Base-by-base conservation (phyloP, 1,139 yeast genomes). In the Blastobotrys apis region DNA sequence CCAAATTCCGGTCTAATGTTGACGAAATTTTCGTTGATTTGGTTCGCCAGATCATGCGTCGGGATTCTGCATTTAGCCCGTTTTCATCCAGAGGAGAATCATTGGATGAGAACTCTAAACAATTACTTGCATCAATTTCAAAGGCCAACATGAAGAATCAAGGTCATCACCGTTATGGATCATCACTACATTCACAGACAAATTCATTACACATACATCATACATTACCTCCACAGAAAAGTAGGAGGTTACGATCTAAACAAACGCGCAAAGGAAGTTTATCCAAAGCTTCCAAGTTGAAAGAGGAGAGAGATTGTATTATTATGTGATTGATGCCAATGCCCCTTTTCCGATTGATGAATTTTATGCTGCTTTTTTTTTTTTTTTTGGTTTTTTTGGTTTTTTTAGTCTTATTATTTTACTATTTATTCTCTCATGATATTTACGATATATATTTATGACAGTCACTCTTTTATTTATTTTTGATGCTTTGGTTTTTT, bases 1-100 rank as follows among this genome's bases (percentile, higher is more conserved):
- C 98, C 33, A 83, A 87, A 75, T 77, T 81, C 57, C 79, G 84
- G 59, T 77, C 84, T 43, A 86, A 87, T 59, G 95, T 92, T 33
- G 88, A 83, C 55, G 95, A 87, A 59, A 94, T 94, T 1, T 92
- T 90, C 61, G 73, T 83, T 48, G 94, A 84, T 57, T 80, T 90
- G 30, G 95, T 90, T 4, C 76, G 95, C 60, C 96, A 87, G 59
- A 62, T 66, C 34, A 63, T 62, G 58, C 55, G 67, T 29, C 59
- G 68, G 10, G 69, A 65, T 45, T 62, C 59, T 3, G 57, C 56
- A 1, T 47, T 54, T 33, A 54, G 56, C 12, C 48, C 50, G 15
- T 41, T 48, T 35, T 13, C 20, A 13, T 33, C 43, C 10, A 21
- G 38, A 12, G 44, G 44, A 4, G 39, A 39, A 35, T 39, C 43